A percentile compares a stretch with the other conserved stretches of the same genome.
Conservation (phyloP, 2,329 filamentous ascomycete genomes). For the Alternaria sp. region DNA sequence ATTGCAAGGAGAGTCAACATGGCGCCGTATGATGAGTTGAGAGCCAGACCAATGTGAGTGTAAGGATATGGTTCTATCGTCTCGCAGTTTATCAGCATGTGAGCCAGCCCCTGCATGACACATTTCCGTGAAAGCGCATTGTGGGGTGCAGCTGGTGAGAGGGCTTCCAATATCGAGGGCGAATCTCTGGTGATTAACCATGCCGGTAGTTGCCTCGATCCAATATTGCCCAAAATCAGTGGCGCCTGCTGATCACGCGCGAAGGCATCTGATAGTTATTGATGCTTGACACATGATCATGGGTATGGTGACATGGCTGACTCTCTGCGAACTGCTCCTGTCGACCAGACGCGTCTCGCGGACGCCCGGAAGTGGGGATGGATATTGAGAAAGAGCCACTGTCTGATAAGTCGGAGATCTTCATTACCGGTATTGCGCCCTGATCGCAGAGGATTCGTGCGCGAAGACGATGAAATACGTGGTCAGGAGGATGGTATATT, state of each 20-base stretch:
- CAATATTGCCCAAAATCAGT: background rate
- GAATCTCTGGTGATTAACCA: conserved; percentile 6
- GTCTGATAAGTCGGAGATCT: background rate
- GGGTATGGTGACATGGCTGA: background rate
- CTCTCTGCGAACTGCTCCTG: background rate
- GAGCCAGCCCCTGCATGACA: background rate
- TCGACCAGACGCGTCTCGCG: background rate
- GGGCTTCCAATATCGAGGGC: conserved; percentile 15
- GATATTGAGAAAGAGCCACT: background rate
- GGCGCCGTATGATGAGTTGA: background rate
- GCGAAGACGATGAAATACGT: background rate
- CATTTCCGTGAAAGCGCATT: conserved; percentile 5
- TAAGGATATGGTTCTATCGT: background rate
- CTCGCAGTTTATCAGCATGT: background rate
- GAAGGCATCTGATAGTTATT: background rate
- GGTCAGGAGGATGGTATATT: background rate
- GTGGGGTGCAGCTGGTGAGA: conserved; percentile 23
- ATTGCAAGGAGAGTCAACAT: conserved; percentile 15
- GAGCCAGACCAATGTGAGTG: background rate
- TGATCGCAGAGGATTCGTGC: background rate
- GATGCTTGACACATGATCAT: background rate
- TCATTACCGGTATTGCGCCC: background rate
- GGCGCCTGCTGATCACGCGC: background rate
- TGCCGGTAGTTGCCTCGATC: background rate
- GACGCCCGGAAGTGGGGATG: background rate